Evolutionary conservation across 805 yeast genomes (phyloP).

Genomic region (Starmera quercuum): DNA sequence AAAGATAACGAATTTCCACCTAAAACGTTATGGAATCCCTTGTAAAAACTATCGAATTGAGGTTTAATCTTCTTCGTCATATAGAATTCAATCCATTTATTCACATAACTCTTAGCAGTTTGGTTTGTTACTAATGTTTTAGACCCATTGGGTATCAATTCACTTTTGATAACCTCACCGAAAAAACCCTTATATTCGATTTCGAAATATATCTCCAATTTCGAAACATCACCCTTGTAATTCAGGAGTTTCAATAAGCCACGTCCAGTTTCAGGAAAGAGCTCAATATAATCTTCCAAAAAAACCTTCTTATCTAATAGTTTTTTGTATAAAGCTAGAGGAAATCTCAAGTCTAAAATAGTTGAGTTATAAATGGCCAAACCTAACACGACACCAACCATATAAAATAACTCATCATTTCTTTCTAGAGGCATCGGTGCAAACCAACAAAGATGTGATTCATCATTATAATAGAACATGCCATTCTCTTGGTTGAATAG

Average conservation of each 20-base stretch:
- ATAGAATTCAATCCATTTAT: constrained; percentile 52
- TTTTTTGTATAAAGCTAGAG: constrained; percentile 69
- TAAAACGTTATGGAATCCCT: constrained; percentile 70
- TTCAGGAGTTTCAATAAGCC: constrained; percentile 41
- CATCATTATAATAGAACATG: constrained; percentile 58
- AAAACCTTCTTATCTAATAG: constrained; percentile 47
- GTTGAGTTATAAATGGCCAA: constrained; percentile 88
- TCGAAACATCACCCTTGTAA: constrained; percentile 37
- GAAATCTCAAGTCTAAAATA: constrained; percentile 73
- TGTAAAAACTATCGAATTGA: constrained; percentile 51
- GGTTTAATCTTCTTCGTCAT: constrained; percentile 44
- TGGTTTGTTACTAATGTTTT: constrained; percentile 43
- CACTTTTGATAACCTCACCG: constrained; percentile 35
- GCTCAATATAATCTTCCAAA: constrained; percentile 56
- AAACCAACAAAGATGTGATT: constrained; percentile 75
- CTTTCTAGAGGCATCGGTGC: constrained; percentile 35
- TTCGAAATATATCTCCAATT: constrained; percentile 56
- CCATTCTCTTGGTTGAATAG: constrained; percentile 65
- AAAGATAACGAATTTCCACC: constrained; percentile 76
- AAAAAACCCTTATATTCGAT: constrained; percentile 41
- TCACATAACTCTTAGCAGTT: constrained; percentile 56
- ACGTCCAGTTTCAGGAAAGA: constrained; percentile 61
- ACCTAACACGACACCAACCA: constrained; percentile 83
- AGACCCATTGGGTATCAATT: constrained; percentile 55
- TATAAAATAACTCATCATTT: constrained; percentile 50